These are phyloP conservation scores for Sungouiozyma intestinalis DNA, from an alignment of 805 yeast species.

Conservation along the genomic window DNA sequence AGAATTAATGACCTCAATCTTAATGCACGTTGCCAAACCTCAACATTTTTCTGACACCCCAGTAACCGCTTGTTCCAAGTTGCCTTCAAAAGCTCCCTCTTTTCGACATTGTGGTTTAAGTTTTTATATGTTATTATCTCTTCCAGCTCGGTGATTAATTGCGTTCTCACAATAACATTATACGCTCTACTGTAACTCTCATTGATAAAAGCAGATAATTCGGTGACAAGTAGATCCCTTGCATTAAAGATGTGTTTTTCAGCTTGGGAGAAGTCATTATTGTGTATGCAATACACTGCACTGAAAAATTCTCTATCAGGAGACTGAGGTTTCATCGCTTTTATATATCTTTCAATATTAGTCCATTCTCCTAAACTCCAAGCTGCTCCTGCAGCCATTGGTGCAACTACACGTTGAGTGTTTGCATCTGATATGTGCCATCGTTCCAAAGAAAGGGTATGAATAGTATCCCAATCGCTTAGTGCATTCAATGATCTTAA, in stretches of 20 bases:
- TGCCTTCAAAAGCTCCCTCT: conserved; percentile 62
- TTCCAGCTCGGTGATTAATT: conserved; percentile 90
- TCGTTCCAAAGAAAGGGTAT: conserved; percentile 72
- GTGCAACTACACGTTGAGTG: conserved; percentile 73
- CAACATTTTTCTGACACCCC: conserved; percentile 92
- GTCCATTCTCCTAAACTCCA: conserved; percentile 98
- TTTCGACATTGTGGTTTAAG: conserved; percentile 70
- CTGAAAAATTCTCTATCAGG: conserved; percentile 92
- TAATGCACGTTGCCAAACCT: conserved; percentile 91
- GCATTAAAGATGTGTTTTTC: conserved; percentile 68
- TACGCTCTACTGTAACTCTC: conserved; percentile 94
- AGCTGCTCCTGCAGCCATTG: conserved; percentile 93
- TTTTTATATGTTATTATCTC: conserved; percentile 84
- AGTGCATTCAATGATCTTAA: conserved; percentile 94
- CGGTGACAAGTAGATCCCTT: conserved; percentile 80
- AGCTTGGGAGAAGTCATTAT: conserved; percentile 76
- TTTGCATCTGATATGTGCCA: conserved; percentile 70
- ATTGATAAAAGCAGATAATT: conserved; percentile 82
- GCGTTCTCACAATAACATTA: conserved; percentile 90
- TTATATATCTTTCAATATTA: conserved; percentile 79
- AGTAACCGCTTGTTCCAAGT: conserved; percentile 87
- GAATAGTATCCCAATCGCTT: conserved; percentile 92
- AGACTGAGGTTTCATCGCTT: conserved; percentile 80
- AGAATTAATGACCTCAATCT: conserved; percentile 90
- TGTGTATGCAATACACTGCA: conserved; percentile 73